Evolutionary conservation across 768 basidiomycete genomes (phyloP), one percentile per base, ranked within the genome.

Genomic region (Trametes elegans): DNA sequence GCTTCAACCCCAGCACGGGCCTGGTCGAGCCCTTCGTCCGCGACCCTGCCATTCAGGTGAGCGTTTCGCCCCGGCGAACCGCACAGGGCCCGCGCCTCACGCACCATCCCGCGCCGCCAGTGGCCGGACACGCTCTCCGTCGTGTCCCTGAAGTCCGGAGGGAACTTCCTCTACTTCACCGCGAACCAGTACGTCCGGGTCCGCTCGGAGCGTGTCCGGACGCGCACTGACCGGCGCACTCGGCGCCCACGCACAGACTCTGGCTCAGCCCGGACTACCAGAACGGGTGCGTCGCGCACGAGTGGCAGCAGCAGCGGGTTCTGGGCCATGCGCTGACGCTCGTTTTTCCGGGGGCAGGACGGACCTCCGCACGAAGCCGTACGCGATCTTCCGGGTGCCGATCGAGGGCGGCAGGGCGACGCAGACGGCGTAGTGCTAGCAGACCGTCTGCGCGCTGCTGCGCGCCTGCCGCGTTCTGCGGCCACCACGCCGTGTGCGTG

Each of bases 101-200:
- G 38, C 31, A 31, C 24, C 21, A 9, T 36, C 16, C n/a, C n/a
- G 9, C 10, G 24, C 5, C 38, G 14, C n/a, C 21, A 55, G 55
- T 60, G 55, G 52, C 41, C 58, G 5, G 62, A 62, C 43, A 60
- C 58, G 29, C 47, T 62, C 13, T 57, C 58, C n/a, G 55, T 60
- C 36, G 55, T 57, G 1, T 45, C 52, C 14, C 49, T 58, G 8
- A 36, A 48, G 21, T 43, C 49, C 18, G 60, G 56, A 1, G 54
- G 57, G 7, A 48, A 47, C 34, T 59, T 50, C 41, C 29, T 62
- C 26, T 59, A 57, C 48, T 62, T 60, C 52, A 62, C 61, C 0
- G n/a, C 35, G 10, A 62, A 62, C 49, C 50, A 52, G 53, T 54
- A 32, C n/a, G 53, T 54, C 28, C n/a, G n/a, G n/a, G 23, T 23